phyloP scores from a whole-genome alignment of 2,329 filamentous ascomycete species.

The Venturiaceae sp. region DNA sequence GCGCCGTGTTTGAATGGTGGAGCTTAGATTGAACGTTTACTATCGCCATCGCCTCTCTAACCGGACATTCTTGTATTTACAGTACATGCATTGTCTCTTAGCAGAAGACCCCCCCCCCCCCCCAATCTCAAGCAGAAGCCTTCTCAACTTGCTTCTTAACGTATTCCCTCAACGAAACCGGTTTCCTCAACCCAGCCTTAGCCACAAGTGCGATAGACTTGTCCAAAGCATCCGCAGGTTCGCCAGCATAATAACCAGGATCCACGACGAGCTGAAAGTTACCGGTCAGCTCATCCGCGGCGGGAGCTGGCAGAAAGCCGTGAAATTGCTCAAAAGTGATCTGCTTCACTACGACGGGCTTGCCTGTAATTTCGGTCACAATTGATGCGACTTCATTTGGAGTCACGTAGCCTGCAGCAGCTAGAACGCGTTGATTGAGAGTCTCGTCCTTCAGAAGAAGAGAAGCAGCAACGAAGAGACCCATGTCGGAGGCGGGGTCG shows the following conservation, averaged over 20 bases:
- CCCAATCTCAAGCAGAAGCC: not conserved
- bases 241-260: conserved; percentile 44
- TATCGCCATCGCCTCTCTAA: too few relatives aligned
- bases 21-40: too few relatives aligned
- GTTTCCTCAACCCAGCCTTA: conserved; percentile 17
- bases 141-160: conserved; percentile 5
- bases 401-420: conserved; percentile 23
- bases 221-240: conserved; percentile 29
- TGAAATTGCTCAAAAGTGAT: conserved; percentile 34
- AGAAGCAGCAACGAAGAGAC: conserved; percentile 18
- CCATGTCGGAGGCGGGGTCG: conserved; percentile 11
- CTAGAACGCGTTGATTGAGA: conserved; percentile 34
- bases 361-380: conserved; percentile 27
- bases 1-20: too few relatives aligned
- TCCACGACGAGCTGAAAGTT: conserved; percentile 43
- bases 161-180: conserved; percentile 34
- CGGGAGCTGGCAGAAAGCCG: conserved; percentile 25
- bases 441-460: conserved; percentile 21
- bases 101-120: too few relatives aligned
- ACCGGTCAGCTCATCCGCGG: conserved; percentile 41
- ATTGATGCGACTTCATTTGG: conserved; percentile 17
- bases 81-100: too few relatives aligned
- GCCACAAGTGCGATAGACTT: conserved; percentile 22
- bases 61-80: too few relatives aligned
- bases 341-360: conserved; percentile 23